Evolutionary conservation across 768 basidiomycete species (phyloP).

Genomic region (Pisolithus marmoratus): DNA sequence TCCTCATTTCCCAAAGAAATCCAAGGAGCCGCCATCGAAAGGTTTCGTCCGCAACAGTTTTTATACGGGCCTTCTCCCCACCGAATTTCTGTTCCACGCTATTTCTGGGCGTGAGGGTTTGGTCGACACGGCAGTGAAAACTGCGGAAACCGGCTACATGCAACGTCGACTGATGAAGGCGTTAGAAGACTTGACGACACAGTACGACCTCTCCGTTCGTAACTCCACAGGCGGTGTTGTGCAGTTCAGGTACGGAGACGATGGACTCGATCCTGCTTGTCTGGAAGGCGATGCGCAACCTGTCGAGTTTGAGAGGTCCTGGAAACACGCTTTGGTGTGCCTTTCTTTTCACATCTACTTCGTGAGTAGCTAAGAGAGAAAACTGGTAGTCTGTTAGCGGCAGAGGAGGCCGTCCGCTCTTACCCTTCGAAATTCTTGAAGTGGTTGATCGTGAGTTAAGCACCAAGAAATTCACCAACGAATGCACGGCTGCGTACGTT

Average conservation of each 20-base stretch:
- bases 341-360: background rate
- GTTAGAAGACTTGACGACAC: constrained; percentile 91
- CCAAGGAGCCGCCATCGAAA: constrained; percentile 92
- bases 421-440: constrained; percentile 84
- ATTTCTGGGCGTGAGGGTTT: constrained; percentile 98
- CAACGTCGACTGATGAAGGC: constrained; percentile 99
- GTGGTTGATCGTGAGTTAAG: constrained; percentile 61
- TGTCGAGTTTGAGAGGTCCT: constrained; percentile 81
- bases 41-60: constrained; percentile 98
- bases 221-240: constrained; percentile 94
- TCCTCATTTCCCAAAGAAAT: constrained; percentile 98
- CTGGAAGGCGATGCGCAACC: constrained; percentile 95
- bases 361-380: constrained; percentile 1
- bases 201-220: constrained; percentile 93
- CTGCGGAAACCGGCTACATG: constrained; percentile 99
- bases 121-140: constrained; percentile 99
- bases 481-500: constrained; percentile 69
- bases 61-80: constrained; percentile 84
- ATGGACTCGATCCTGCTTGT: constrained; percentile 94
- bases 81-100: constrained; percentile 98
- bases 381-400: constrained; percentile 53
- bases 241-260: constrained; percentile 95
- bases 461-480: constrained; percentile 52
- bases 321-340: constrained; percentile 76
- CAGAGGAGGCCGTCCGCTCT: constrained; percentile 54